Conservation (phyloP, 2,329 filamentous ascomycete species). For the Epicoccum sorghinum region DNA sequence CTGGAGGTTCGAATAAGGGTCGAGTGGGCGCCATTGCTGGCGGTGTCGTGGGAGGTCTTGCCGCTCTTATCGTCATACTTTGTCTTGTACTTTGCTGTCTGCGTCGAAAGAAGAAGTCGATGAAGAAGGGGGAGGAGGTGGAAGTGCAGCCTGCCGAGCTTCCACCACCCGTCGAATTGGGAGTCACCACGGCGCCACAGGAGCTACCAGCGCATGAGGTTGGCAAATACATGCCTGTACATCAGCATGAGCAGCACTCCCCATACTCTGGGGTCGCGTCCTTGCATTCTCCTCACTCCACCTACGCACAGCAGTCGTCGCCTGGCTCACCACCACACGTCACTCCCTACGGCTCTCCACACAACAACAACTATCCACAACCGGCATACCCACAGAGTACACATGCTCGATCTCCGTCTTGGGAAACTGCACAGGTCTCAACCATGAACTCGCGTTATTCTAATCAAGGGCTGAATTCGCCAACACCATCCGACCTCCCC, state of each 20-base stretch:
- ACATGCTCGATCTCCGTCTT: slow-evolving; percentile 22
- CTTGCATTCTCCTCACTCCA: slow-evolving; percentile 22
- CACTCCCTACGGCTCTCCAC: slow-evolving; percentile 9
- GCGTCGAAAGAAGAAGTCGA: slow-evolving; percentile 44
- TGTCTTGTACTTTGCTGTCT: slow-evolving; percentile 45
- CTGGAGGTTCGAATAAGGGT: slow-evolving; percentile 23
- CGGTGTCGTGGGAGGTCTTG: slow-evolving; percentile 48
- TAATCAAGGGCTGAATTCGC: slow-evolving; percentile 33
- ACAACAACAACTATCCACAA: slow-evolving; percentile 2
- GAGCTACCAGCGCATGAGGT: slow-evolving; percentile 35
- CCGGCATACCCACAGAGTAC: slow-evolving; percentile 20
- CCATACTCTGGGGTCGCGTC: slow-evolving; percentile 10
- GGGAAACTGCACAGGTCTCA: slow-evolving; percentile 30
- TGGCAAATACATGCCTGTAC: slow-evolving; percentile 38
- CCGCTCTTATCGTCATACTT: slow-evolving; percentile 39
- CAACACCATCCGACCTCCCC: slow-evolving; percentile 23
- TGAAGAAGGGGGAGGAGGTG: slow-evolving; percentile 20
- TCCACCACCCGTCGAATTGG: slow-evolving; percentile 40
- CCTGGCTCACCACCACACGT: slow-evolving; percentile 22
- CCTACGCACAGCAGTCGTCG: slow-evolving; percentile 28
- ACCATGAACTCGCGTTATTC: slow-evolving; percentile 24
- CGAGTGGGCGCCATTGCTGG: slow-evolving; percentile 49
- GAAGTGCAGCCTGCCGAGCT: slow-evolving; percentile 12
- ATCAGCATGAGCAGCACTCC: slow-evolving; percentile 24
- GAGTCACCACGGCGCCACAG: slow-evolving; percentile 34